Percentiles rank a stretch among this genome's conserved stretches.
Evolutionary conservation across 2,329 filamentous ascomycete genomes (phyloP).

Genomic region (Pseudogymnoascus sp.): DNA sequence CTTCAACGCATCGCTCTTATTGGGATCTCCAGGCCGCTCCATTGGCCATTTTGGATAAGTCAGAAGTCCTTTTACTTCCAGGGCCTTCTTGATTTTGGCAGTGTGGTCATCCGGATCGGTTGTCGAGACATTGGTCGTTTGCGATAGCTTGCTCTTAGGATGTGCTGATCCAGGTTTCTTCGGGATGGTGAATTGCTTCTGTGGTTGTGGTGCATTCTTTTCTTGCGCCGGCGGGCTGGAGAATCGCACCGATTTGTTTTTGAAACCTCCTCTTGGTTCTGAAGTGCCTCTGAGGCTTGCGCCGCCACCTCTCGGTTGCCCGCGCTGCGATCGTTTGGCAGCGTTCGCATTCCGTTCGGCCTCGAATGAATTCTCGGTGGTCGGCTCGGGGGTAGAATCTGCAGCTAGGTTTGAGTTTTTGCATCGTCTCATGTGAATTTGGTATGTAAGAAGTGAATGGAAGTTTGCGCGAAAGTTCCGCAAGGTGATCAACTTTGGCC

Average conservation of each 20-base stretch:
- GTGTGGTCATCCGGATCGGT: conserved; percentile 28
- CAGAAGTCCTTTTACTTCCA: conserved; percentile 42
- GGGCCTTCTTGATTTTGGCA: conserved; percentile 43
- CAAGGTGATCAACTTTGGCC: conserved; percentile 8
- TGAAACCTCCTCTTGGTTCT: conserved; percentile 17
- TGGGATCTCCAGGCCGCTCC: conserved; percentile 44
- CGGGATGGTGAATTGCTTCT: conserved; percentile 3
- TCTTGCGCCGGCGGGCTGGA: conserved; percentile 12
- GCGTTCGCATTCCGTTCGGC: conserved; percentile 28
- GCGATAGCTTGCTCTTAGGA: conserved; percentile 8
- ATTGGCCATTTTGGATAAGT: conserved; percentile 43
- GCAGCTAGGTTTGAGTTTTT: conserved; percentile 18
- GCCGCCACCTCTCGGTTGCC: conserved; percentile 17
- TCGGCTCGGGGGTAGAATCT: conserved; percentile 15
- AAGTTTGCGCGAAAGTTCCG: conserved; percentile 10
- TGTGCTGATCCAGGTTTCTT: conserved; percentile 3
- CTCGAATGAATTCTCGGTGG: conserved; percentile 23
- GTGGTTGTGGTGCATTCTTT: not conserved
- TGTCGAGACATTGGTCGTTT: not conserved
- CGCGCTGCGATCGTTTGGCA: conserved; percentile 25
- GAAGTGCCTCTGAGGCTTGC: conserved; percentile 20
- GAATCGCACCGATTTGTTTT: conserved; percentile 24
- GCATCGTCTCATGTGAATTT: conserved; percentile 10
- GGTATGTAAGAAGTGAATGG: conserved; percentile 14
- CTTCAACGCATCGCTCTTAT: conserved; percentile 45